Evolutionary conservation across 2,329 filamentous ascomycete genomes (phyloP), one percentile per base, ranked within the genome.

Genomic region (Pleomassaria siparia): DNA sequence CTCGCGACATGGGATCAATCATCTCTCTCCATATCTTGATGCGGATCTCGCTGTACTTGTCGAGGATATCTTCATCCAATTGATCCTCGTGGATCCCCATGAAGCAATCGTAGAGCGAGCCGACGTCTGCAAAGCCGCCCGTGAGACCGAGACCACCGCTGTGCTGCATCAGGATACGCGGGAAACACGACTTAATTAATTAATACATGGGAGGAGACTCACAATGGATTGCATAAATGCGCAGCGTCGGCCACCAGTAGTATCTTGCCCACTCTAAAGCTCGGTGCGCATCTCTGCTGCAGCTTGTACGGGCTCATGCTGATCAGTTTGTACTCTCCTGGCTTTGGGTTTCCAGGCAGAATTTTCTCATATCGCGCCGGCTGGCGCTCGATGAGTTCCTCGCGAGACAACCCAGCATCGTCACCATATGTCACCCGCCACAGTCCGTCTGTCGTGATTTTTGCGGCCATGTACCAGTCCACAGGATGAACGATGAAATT

Each of bases 351-450:
- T 0, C 82, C 82, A 0, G 82, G 82, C 0, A 86, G 72, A 51
- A 86, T 82, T 22, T 74, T 63, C 50, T 79, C 74, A 58, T 80
- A 86, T 49, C 81, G 83, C 51, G 65, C 65, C 2, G 79, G 75
- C 53, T 82, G 81, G 5, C 82, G 75, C 21, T 72, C 72, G 22
- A 74, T 64, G 44, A 83, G 74, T 61, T 85, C 73, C 10, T 83
- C 80, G 28, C 62, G 69, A 0, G 75, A 77, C 11, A 86, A 72
- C 2, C 76, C 78, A 0, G 76, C 71, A 0, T 68, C 69, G 54
- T 86, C 84, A 43, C 81, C 82, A 56, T 86, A 86, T 0, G 83
- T 83, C 28, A 86, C 79, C 12, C 83, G 78, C 71, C 83, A 86
- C 9, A 86, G 66, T 0, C 81, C 81, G 44, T 85, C 81, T 2